phyloP scores from a whole-genome alignment of 768 basidiomycete species.

The Rhodotorula diobovata region DNA sequence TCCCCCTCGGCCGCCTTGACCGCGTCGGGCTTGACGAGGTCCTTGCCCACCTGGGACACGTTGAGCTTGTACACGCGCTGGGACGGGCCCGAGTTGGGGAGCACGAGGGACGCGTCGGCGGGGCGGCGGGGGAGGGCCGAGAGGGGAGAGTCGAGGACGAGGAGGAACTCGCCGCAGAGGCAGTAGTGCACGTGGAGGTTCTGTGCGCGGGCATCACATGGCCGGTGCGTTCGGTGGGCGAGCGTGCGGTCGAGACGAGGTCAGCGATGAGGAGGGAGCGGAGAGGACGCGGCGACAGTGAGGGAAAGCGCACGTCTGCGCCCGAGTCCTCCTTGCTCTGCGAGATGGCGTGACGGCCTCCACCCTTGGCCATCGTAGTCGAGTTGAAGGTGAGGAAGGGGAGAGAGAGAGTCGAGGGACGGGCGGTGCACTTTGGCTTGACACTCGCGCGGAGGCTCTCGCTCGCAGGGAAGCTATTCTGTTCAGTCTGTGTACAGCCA shows the following conservation, averaged over 20 bases:
- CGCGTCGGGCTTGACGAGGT: background rate
- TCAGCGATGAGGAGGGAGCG: background rate
- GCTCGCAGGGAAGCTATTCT: too few relatives aligned
- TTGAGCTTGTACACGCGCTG: slow-evolving; percentile 32
- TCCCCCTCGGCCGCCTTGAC: background rate
- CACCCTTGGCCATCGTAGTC: background rate
- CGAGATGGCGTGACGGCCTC: background rate
- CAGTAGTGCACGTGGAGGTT: slow-evolving; percentile 21
- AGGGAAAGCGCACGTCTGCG: background rate
- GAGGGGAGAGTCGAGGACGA: slow-evolving; percentile 27
- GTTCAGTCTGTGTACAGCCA: background rate
- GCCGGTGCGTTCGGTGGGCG: background rate
- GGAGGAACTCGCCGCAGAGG: slow-evolving; percentile 36
- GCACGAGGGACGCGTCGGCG: slow-evolving; percentile 12
- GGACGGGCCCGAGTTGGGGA: slow-evolving; percentile 7
- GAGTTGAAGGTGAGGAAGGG: background rate
- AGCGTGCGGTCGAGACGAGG: background rate
- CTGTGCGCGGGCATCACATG: too few relatives aligned
- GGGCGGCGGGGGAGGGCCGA: slow-evolving; percentile 20
- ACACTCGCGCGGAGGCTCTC: too few relatives aligned
- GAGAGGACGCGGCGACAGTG: too few relatives aligned
- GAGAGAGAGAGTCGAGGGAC: background rate
- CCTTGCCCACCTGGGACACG: slow-evolving; percentile 3
- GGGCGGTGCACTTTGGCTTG: too few relatives aligned
- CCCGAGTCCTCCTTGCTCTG: background rate